A percentile compares a stretch with the other conserved stretches of the same genome.
These are phyloP conservation scores for Cladorrhinum sp. DNA, from an alignment of 2,329 filamentous ascomycete species.

Conservation along the genomic window DNA sequence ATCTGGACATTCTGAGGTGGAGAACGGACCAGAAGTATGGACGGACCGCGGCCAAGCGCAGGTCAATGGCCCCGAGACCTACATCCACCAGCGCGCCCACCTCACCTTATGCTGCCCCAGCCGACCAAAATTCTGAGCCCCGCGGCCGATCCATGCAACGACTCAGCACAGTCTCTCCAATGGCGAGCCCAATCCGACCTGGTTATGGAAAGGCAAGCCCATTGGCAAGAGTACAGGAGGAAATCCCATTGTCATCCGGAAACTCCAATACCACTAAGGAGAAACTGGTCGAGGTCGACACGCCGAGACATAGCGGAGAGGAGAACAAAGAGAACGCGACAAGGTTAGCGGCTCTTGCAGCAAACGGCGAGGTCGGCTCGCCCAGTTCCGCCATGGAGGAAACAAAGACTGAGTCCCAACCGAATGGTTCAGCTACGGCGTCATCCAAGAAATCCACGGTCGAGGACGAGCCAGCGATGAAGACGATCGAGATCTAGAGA, in stretches of 20 bases:
- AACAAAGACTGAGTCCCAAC: conserved; percentile 36
- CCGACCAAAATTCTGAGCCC: conserved; percentile 55
- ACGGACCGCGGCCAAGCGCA: conserved; percentile 55
- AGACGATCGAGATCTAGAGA: conserved; percentile 58
- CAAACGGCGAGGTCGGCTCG: conserved; percentile 27
- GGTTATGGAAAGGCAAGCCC: conserved; percentile 66
- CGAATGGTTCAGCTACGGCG: conserved; percentile 17
- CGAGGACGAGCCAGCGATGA: conserved; percentile 52
- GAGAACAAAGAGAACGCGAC: conserved; percentile 31
- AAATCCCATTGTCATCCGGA: conserved; percentile 35
- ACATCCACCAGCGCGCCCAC: conserved; percentile 40
- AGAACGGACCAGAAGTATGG: conserved; percentile 94
- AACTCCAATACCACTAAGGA: conserved; percentile 39
- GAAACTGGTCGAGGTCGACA: conserved; percentile 56
- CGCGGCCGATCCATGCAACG: conserved; percentile 72
- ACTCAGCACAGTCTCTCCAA: conserved; percentile 61
- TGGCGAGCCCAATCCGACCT: conserved; percentile 62
- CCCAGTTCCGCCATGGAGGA: conserved; percentile 10
- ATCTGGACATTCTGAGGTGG: conserved; percentile 94
- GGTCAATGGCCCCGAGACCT: conserved; percentile 43
- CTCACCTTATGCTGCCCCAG: conserved; percentile 65
- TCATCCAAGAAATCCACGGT: conserved; percentile 38
- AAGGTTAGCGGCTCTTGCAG: conserved; percentile 33
- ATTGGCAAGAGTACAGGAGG: conserved; percentile 71
- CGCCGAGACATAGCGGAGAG: conserved; percentile 48